phyloP scores from a whole-genome alignment of 1,284 basidiomycete genomes.

The Exobasidium rhododendri region DNA sequence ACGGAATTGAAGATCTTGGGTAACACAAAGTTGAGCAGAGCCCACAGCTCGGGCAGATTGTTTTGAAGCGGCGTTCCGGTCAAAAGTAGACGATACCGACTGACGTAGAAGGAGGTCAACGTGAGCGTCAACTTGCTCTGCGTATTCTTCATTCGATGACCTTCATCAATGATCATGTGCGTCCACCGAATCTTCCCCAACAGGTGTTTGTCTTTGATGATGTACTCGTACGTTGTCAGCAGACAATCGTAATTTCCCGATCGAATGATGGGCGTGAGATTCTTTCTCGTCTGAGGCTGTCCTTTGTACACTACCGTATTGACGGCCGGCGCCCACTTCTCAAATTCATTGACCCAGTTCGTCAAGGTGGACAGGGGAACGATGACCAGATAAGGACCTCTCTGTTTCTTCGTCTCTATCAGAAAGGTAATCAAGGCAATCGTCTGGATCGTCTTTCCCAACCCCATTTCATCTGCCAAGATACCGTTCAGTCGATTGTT shows the following conservation, averaged over 20 bases:
- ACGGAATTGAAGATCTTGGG: constrained; percentile 99
- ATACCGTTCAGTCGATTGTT: constrained; percentile 55
- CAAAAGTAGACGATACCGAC: constrained; percentile 88
- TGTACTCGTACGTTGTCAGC: constrained; percentile 55
- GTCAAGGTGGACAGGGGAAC: constrained; percentile 54
- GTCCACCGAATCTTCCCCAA: constrained; percentile 55
- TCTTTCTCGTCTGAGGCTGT: constrained; percentile 49
- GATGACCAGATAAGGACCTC: constrained; percentile 54
- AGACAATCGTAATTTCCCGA: constrained; percentile 52
- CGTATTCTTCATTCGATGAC: constrained; percentile 99
- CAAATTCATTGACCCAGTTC: constrained; percentile 55
- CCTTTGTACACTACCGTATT: constrained; percentile 53
- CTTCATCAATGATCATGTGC: constrained; percentile 59
- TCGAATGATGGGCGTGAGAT: constrained; percentile 40
- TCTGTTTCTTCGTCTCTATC: constrained; percentile 54
- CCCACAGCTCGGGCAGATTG: constrained; percentile 97
- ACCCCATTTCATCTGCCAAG: constrained; percentile 55
- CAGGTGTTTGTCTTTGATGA: constrained; percentile 55
- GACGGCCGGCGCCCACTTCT: constrained; percentile 53
- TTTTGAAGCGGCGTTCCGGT: constrained; percentile 98
- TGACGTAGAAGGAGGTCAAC: constrained; percentile 86
- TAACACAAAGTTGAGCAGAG: constrained; percentile 93
- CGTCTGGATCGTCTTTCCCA: constrained; percentile 55
- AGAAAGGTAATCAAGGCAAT: constrained; percentile 55
- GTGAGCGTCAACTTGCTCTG: constrained; percentile 92